Conservation (phyloP, 768 basidiomycete species). For the Collybia sp. region DNA sequence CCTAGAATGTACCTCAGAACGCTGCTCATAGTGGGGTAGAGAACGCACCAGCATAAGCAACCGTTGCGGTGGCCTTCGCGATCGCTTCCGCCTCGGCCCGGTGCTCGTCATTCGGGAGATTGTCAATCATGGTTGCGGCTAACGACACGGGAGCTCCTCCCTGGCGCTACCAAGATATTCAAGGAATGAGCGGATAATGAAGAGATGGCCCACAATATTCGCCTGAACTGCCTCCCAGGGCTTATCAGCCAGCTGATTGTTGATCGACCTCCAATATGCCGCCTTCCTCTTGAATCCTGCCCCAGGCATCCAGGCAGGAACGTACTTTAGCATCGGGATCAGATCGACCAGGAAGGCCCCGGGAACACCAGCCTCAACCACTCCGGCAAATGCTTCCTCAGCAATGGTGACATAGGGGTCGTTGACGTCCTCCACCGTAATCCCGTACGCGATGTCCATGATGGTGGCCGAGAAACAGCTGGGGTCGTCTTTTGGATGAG, state of each 20-base stretch:
- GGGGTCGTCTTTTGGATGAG: no score
- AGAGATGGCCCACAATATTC: not conserved
- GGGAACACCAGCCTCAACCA: not conserved
- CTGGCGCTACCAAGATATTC: not conserved
- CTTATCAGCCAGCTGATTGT: no score
- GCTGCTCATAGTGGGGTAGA: not conserved
- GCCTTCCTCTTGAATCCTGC: no score
- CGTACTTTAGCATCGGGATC: no score
- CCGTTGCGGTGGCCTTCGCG: constrained; percentile 6
- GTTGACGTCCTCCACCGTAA: not conserved
- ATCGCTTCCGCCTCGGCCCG: constrained; percentile 4
- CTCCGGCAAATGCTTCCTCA: not conserved
- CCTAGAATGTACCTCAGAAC: not conserved
- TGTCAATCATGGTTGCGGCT: not conserved
- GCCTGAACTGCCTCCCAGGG: no score
- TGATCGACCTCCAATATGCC: no score
- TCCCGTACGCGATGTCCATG: constrained; percentile 6
- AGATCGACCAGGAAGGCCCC: constrained; percentile 14
- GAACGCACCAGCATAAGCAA: constrained; percentile 4
- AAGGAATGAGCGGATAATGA: not conserved
- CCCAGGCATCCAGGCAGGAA: no score
- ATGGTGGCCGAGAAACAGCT: not conserved
- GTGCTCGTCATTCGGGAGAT: not conserved
- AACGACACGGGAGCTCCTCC: not conserved
- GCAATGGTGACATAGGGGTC: no score